Base-by-base conservation (phyloP, 176 grass and related monocot species). In the Typha latifolia region DNA sequence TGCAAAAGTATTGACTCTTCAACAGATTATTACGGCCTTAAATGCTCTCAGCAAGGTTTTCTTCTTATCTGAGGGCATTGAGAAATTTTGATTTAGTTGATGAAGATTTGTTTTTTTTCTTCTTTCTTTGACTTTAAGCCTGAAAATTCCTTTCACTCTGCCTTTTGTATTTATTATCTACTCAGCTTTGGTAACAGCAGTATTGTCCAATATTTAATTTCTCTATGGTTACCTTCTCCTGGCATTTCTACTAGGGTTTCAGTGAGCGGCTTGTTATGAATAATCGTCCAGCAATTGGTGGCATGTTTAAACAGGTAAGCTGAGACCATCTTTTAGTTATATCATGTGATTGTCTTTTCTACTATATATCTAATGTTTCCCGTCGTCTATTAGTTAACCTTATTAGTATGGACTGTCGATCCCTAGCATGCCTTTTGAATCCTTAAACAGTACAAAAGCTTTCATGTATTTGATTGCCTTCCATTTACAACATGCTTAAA, bases 1-100 rank as follows among this genome's bases (percentile, higher is more conserved):
- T 37, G 68, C 72, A 49, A 87, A 83, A 72, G 72, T 68, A 1
- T 51, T 68, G 20, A 78, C 57, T 26, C 78, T 92, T 68, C 94
- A 90, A 66, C 94, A 90, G 63, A 97, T 93, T 70, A 91, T 93
- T 61, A 76, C 84, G 84, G 94, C 94, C 47, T 79, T 97, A 66
- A 89, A 84, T 87, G 90, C 90, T 78, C 67, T 91, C 71, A 92
- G 83, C 85, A 97, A 97, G 94, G 94, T 97, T 72, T 82, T 52
- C 31, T 83, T 34, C 51, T 19, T 52, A 48, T 51, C 27, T 56
- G 14, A 15, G 50, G 67, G 14, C 4, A 77, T 34, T 73, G 63
- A 63, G n/a, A 14, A 66, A 50, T 66, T 43, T 26, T 21, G 4
- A 67, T 74, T 67, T 12, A 66, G 16, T 59, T 29, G 63, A 47